Evolutionary conservation across 257 asterid genomes (phyloP), one percentile per base, ranked within the genome.

Genomic region (Rehmannia glutinosa): DNA sequence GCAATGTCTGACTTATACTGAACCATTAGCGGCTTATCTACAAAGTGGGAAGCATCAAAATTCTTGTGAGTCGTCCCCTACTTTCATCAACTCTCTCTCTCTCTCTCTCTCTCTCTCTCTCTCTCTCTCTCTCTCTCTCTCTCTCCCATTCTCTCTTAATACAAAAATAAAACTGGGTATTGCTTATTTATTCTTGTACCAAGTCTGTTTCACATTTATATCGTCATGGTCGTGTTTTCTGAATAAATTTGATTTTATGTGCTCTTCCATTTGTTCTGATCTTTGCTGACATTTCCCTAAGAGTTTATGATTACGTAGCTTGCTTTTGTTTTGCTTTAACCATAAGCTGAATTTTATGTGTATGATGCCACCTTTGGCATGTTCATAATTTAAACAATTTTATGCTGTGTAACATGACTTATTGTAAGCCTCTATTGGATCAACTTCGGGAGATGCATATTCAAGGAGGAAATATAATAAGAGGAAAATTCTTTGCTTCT

Each of bases 1-100:
- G 77, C 99, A 94, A 63, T 94, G 99, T 27, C 81, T 94, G 71
- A 94, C 99, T 27, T 94, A 94, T 78, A 94, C 99, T 4, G 97
- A 92, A 72, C 99, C 99, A 5, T 82, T 94, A 75, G 99, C 97
- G 19, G 97, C 99, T 19, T 94, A 94, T 82, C 82, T 94, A 57
- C 97, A 91, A 77, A 94, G 97, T 73, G 99, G 97, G 72, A 89
- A 88, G 78, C 99, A 94, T 78, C 88, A 88, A 75, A 84, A 19
- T 77, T 88, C 97, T 28, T 94, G 99, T 94, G 82, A 94, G 91
- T 81, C 50, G 70, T 65, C 58, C 66, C 51, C 25, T 58, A 19
- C 46, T 51, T n/a, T n/a, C n/a, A n/a, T n/a, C n/a, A n/a, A n/a
- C n/a, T n/a, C n/a, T n/a, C n/a, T n/a, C n/a, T n/a, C n/a, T n/a